Evolutionary conservation across 257 asterid species (phyloP), one percentile per base, ranked within the genome.

Genomic region (Penstemon davidsonii): DNA sequence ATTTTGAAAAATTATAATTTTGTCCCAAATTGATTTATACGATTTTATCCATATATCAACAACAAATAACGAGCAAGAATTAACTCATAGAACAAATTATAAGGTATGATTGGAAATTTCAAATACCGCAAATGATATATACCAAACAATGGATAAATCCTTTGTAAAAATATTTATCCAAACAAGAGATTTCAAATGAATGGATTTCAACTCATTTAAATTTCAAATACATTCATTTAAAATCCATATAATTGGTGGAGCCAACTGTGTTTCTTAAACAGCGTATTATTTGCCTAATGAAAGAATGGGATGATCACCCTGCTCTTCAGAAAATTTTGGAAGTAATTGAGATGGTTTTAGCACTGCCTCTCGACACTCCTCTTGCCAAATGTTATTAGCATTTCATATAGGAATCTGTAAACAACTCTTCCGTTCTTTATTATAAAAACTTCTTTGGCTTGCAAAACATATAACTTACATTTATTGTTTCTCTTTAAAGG

Each of bases 171-270:
- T n/a, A n/a, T n/a, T n/a, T n/a, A n/a, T n/a, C n/a, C n/a, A n/a
- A n/a, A n/a, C n/a, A n/a, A n/a, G n/a, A n/a, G n/a, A n/a, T n/a
- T n/a, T n/a, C n/a, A n/a, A n/a, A n/a, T n/a, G n/a, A 53, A 73
- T 91, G 92, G 87, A 86, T 67, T 82, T n/a, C n/a, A n/a, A n/a
- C n/a, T n/a, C n/a, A n/a, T n/a, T n/a, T n/a, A n/a, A n/a, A n/a
- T n/a, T n/a, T n/a, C n/a, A n/a, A n/a, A n/a, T n/a, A n/a, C n/a
- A n/a, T n/a, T n/a, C n/a, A n/a, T n/a, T n/a, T n/a, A n/a, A n/a
- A n/a, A n/a, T n/a, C n/a, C n/a, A n/a, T n/a, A n/a, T n/a, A 86
- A 78, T 78, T 94, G 87, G 97, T 94, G 75, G 89, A 85, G 75
- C 97, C 96, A 4, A 73, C 87, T 73, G 47, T 61, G 58, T 67